Base-by-base conservation (phyloP, 2,329 filamentous ascomycete species). In the Graphiopsis chlorocephala region DNA sequence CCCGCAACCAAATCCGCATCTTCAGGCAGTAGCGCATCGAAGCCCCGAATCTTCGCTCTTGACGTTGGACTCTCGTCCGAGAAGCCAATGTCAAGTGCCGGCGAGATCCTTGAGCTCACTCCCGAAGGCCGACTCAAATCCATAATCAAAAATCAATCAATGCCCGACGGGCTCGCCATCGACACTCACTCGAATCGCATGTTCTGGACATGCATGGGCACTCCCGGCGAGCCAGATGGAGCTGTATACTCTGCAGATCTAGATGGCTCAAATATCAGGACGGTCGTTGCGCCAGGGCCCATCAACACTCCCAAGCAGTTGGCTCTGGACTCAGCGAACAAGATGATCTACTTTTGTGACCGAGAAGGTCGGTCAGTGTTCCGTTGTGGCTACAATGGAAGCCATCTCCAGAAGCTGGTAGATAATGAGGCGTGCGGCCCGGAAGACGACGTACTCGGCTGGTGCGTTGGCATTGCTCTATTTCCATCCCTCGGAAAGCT, bases 241-340 rank as follows among this genome's bases (percentile, higher is more conserved):
- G 61, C 66, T 0, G 26, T 75, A 0, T 63, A 68, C 35, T 69
- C 67, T 10, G 62, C 68, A 2, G 78, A 80, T n/a, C 70, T 85
- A 1, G 82, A 86, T 58, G 85, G 86, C 1, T 77, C 67, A 12
- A 74, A 83, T 53, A 69, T 82, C 5, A 69, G 71, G 10, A 76
- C 76, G 0, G 70, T 88, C 2, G 72, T 88, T 0, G 68, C 79
- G 0, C 60, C 68, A 0, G 84, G 85, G 0, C 56, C 66, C 0
- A 72, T 83, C 1, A 79, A 86, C 69, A 88, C 86, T 0, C 79
- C 80, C 0, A 82, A 82, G 62, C 80, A 82, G 56, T 42, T 80
- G 12, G 47, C 69, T 3, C 56, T 78, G 23, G 75, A 77, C 15
- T 38, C 68, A 2, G 26, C 48, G 0, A 65, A 69, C 17, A 23